Percentiles rank a stretch among this genome's conserved stretches.
Evolutionary conservation across 2,329 filamentous ascomycete species (phyloP).

Genomic region (Penicillium sp.): DNA sequence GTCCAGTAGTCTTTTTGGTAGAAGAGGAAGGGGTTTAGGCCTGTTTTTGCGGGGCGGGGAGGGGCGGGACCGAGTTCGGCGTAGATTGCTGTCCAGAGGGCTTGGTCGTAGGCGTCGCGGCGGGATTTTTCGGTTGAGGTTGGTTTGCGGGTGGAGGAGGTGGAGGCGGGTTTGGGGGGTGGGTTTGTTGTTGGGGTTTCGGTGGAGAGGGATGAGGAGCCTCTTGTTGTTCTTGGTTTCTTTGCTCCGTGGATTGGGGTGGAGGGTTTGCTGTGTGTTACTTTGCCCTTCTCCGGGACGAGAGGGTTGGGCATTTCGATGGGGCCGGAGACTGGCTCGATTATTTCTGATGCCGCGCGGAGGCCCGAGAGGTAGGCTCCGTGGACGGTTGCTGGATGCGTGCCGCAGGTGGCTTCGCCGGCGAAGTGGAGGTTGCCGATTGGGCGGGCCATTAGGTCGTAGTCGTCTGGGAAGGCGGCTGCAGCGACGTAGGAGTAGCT

Average conservation of each 20-base stretch:
- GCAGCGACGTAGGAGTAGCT: slow-evolving; percentile 94
- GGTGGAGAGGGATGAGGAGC: slow-evolving; percentile 7
- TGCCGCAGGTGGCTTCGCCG: slow-evolving; percentile 92
- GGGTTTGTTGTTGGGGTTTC: slow-evolving; percentile 24
- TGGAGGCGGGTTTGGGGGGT: slow-evolving; percentile 11
- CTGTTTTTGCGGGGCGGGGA: slow-evolving; percentile 65
- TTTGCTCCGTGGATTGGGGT: slow-evolving; percentile 11
- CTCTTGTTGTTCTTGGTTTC: slow-evolving; percentile 4
- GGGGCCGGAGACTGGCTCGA: slow-evolving; percentile 74
- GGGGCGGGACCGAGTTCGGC: slow-evolving; percentile 70
- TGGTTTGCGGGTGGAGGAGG: slow-evolving; percentile 11
- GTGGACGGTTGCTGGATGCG: slow-evolving; percentile 93
- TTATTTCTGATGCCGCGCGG: slow-evolving; percentile 79
- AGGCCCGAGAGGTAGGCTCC: slow-evolving; percentile 93
- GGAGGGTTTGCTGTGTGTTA: slow-evolving; percentile 26
- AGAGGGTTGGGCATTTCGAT: slow-evolving; percentile 74
- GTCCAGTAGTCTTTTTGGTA: slow-evolving; percentile 75
- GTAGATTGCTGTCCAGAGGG: slow-evolving; percentile 55
- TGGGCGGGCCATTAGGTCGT: slow-evolving; percentile 81
- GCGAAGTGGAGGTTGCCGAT: slow-evolving; percentile 91
- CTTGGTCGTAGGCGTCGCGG: slow-evolving; percentile 54
- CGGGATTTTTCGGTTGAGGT: slow-evolving; percentile 28
- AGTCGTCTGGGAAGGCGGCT: slow-evolving; percentile 77
- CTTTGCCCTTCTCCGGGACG: slow-evolving; percentile 57
- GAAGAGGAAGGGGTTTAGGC: slow-evolving; percentile 81